Conservation (phyloP, 2,329 filamentous ascomycete species). For the Epichloe coenophiala region DNA sequence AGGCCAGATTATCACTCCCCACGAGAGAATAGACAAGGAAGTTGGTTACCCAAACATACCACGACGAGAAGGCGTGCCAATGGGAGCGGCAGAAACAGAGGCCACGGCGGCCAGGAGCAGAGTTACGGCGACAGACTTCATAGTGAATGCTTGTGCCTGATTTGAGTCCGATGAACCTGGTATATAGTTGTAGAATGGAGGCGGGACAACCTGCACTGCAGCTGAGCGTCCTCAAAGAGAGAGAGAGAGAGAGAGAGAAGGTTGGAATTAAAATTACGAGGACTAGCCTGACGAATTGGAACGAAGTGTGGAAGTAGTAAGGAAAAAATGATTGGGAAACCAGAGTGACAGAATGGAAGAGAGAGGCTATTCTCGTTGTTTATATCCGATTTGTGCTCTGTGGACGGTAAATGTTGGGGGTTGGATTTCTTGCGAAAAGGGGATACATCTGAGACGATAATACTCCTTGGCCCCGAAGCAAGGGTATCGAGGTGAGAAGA, state of each 20-base stretch:
- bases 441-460: neutral
- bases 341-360: neutral
- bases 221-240: neutral
- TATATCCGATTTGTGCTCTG: neutral
- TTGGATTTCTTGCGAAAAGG: neutral
- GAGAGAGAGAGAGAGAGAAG: neutral
- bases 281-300: neutral
- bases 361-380: neutral
- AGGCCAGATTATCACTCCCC: too few species aligned
- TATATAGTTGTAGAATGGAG: too few species aligned
- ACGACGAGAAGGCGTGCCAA: neutral
- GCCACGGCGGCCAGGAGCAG: neutral
- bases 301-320: too few species aligned
- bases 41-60: neutral
- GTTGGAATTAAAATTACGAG: neutral
- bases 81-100: constrained; percentile 1
- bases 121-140: constrained; percentile 1
- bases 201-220: neutral
- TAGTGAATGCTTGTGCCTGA: neutral
- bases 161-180: too few species aligned
- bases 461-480: neutral
- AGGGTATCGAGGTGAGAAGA: too few species aligned
- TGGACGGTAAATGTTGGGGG: neutral
- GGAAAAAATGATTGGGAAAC: neutral
- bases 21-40: too few species aligned